Base-by-base conservation (phyloP, 805 yeast species). In the Teunomyces funiuensis region DNA sequence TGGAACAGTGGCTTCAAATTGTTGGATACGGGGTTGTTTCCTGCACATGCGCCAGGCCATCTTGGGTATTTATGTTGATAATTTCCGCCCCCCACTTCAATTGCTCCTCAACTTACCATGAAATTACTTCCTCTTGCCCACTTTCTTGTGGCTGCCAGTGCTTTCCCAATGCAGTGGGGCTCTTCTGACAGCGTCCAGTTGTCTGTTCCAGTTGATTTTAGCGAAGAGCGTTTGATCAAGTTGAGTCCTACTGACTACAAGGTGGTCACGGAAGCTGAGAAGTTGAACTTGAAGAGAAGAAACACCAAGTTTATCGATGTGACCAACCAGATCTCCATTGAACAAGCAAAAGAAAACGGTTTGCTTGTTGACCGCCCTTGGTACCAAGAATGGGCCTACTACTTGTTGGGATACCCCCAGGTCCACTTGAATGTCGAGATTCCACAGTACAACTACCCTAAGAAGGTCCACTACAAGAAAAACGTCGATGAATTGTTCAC, bases 261-360 rank as follows among this genome's bases (percentile, higher is more conserved):
- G 37, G 33, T 66, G 2, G 65, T 65, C n/a, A 48, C 63, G 9
- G 78, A 73, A 45, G 43, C 46, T 6, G 66, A 62, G 8, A 73
- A 72, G 46, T 49, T 63, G 42, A 40, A 47, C 4, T 55, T 66
- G 41, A 59, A 51, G 41, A 58, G 77, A 39, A 57, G 66, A 28
- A 82, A 82, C 38, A 59, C 71, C 25, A 73, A 67, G 18, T 85
- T 83, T 56, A 77, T 85, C 48, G 91, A 85, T 61, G 72, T 84
- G 23, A 83, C 91, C 7, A 68, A 69, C 42, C 58, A 55, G n/a
- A 49, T 70, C n/a, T 56, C 66, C 13, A 53, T 67, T 10, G 65
- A 66, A 23, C 49, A 45, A 8, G 74, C 73, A 45, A 49, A 3
- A 49, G 47, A 53, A 56, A 33, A 49, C 47, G 37, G 54, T 44